Evolutionary conservation across 352 stramenopile species (phyloP), one percentile per base, ranked within the genome.

Genomic region (Phytophthora niederhauseri): DNA sequence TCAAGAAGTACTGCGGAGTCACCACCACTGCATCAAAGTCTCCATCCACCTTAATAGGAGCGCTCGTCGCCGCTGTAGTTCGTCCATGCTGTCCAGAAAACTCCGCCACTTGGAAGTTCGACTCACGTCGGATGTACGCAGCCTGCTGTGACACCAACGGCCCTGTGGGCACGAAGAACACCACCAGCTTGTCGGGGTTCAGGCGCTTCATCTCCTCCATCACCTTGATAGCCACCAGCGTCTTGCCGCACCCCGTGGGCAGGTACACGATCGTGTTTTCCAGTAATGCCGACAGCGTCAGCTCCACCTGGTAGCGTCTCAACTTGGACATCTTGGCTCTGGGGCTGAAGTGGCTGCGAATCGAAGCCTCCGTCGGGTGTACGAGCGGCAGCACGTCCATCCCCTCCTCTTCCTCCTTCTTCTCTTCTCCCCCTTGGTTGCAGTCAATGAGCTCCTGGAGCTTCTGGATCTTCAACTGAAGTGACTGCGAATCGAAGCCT

Each of bases 181-280:
- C 84, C 14, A 82, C 76, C 24, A 91, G 69, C 22, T 75, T 78
- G 4, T 67, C 34, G 3, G 82, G 77, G 56, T 95, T 95, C 6
- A 93, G 56, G 0, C 64, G 56, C 61, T 81, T 88, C 57, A 95
- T 77, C 34, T 85, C 74, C 38, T 91, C 77, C 30, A 93, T 81
- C 19, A 91, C 82, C 48, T 89, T 92, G 20, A 93, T 88, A 0
- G 85, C 85, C 38, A 93, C 76, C 20, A 93, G 64, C 3, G 87
- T 95, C 68, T 95, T 95, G 3, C 87, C 85, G 41, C 82, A 87
- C 75, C 87, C 87, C 22, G 85, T 95, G 14, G 87, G 87, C 2
- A 95, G 55, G 56, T 93, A 95, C 38, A 92, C 78, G 50, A 95
- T 89, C 3, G 85, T 92, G 69, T 93, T 95, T 56, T 93, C 84